Evolutionary conservation across 2,329 filamentous ascomycete species (phyloP).

Genomic region (Colletotrichum chrysophilum): DNA sequence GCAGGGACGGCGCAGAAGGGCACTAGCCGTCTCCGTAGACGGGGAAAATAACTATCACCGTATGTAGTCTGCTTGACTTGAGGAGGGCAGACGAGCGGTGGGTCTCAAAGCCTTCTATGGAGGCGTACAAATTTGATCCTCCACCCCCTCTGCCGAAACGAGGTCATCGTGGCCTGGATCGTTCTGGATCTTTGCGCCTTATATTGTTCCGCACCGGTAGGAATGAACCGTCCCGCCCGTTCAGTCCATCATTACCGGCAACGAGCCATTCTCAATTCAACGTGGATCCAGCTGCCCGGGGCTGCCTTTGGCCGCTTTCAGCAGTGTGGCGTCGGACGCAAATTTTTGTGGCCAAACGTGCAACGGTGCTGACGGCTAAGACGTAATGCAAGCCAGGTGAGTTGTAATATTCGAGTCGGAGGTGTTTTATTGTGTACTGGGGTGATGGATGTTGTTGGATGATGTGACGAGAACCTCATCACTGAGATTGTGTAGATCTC

Average conservation of each 20-base stretch:
- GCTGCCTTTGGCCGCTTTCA: background rate
- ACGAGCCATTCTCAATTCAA: background rate
- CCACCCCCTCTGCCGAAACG: background rate
- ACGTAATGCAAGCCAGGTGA: background rate
- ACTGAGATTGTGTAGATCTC: background rate
- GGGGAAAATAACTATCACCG: background rate
- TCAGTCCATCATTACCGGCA: background rate
- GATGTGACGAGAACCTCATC: background rate
- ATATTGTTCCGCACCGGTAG: background rate
- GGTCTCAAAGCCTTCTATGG: conserved; percentile 5
- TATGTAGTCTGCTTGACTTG: background rate
- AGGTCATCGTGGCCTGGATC: background rate
- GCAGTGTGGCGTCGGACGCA: background rate
- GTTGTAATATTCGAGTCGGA: background rate
- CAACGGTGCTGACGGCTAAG: background rate
- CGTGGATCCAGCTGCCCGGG: background rate
- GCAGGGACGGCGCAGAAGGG: background rate
- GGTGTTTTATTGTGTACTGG: background rate
- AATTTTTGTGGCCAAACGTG: background rate
- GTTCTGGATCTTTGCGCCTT: background rate
- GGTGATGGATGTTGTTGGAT: background rate
- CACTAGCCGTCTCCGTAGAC: background rate
- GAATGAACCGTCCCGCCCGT: background rate
- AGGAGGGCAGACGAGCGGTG: background rate
- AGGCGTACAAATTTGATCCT: background rate